Evolutionary conservation across 31 red algal genomes (phyloP), one percentile per base, ranked within the genome.

Genomic region (Odonthalia washingtoniensis): DNA sequence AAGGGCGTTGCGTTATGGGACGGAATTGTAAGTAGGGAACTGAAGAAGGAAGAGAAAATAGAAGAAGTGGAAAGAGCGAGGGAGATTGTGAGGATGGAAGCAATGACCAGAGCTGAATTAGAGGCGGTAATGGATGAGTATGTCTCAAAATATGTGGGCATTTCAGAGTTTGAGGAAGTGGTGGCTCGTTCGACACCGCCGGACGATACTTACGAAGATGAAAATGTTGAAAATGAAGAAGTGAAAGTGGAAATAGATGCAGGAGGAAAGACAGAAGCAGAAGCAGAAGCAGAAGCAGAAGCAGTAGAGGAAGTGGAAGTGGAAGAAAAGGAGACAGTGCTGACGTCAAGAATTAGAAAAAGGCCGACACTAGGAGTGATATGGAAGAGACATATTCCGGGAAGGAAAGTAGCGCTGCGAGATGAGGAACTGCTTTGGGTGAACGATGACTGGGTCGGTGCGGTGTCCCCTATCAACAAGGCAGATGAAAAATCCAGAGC

Each of bases 1-100:
- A 76, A 45, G n/a, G 87, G 87, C 24, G 46, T 90, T 49, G 78
- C 78, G 4, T 62, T 90, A 27, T 90, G 87, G 87, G 87, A 90
- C 4, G 87, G 87, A 52, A n/a, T n/a, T n/a, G n/a, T n/a, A n/a
- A 76, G 77, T 1, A 41, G n/a, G 12, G 38, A 40, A 1, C 70
- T 35, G 27, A 74, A 75, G 36, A 64, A 82, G 3, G 21, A 46
- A 64, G 78, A 90, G 30, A 21, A 82, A 21, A 53, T 72, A 76
- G 30, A n/a, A 43, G 77, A 66, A 28, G 65, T 82, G 65, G 49
- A 24, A 12, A 67, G 30, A 28, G 87, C 78, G 26, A 14, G n/a
- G 28, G 69, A 73, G 70, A 49, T 90, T 44, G 21, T 90, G 9
- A 14, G 1, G 17, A 70, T 14, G 40, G 65, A 70, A 60, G 64